Evolutionary conservation across 75 land plant genomes (phyloP).

Genomic region (Cupressus sempervirens): DNA sequence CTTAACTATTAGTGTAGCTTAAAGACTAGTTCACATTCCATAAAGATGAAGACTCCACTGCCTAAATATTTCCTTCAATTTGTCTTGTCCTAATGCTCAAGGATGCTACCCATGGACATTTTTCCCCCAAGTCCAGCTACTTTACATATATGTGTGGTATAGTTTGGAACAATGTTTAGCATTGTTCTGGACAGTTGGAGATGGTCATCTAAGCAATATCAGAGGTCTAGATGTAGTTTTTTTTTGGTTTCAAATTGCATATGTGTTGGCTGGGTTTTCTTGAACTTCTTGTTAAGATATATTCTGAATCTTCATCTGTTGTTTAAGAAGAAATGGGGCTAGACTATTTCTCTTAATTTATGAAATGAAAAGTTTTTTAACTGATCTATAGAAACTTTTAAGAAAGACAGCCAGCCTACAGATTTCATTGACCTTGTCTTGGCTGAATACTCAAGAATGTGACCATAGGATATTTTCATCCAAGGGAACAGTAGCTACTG

Average conservation of each 20-base stretch:
- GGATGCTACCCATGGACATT: background rate
- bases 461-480: background rate
- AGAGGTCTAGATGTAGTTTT: background rate
- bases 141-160: background rate
- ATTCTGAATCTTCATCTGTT: background rate
- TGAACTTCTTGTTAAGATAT: background rate
- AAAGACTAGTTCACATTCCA: background rate
- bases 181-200: background rate
- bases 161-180: background rate
- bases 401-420: background rate
- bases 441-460: background rate
- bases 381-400: background rate
- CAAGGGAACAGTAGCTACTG: background rate
- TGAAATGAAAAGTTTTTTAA: background rate
- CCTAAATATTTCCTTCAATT: background rate
- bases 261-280: background rate
- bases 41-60: background rate
- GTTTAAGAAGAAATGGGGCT: constrained; percentile 76
- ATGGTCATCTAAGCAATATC: background rate
- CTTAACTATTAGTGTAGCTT: background rate
- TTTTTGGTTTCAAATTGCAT: background rate
- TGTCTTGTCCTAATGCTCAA: background rate
- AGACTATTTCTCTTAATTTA: constrained; percentile 12
- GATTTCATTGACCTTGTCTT: background rate
- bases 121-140: background rate